These are phyloP conservation scores for Strobilomyces echinocephalus DNA, from an alignment of 768 basidiomycete genomes.

Conservation along the genomic window DNA sequence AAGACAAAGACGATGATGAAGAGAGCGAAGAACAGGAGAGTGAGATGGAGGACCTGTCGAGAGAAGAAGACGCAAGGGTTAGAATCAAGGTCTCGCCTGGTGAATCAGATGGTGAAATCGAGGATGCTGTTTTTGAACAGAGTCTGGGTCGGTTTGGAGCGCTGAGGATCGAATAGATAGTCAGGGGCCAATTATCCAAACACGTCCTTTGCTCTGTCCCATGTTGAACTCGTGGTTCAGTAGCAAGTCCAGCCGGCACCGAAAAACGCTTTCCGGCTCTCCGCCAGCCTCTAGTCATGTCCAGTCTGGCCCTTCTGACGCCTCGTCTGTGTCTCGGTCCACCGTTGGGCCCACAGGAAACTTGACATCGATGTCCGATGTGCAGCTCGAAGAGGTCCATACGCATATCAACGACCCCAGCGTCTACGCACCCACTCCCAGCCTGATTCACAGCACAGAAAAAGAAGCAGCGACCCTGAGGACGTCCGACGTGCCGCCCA, in stretches of 20 bases:
- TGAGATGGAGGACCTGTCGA: slow-evolving; percentile 8
- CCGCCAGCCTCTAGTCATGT: background rate
- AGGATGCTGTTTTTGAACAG: slow-evolving; percentile 6
- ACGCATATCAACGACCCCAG: slow-evolving; percentile 25
- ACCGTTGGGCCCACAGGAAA: slow-evolving; percentile 14
- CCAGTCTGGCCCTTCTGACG: slow-evolving; percentile 4
- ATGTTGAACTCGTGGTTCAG: slow-evolving; percentile 32
- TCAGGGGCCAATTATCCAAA: slow-evolving; percentile 11
- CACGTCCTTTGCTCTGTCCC: slow-evolving; percentile 1
- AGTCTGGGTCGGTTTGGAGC: slow-evolving; percentile 29
- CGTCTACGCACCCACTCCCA: slow-evolving; percentile 16
- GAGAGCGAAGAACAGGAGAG: slow-evolving; percentile 24
- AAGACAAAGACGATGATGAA: slow-evolving; percentile 11
- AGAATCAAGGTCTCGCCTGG: slow-evolving; percentile 4
- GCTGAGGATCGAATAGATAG: slow-evolving; percentile 22
- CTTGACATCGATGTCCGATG: slow-evolving; percentile 15
- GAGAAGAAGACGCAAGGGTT: slow-evolving; percentile 2
- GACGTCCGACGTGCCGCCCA: slow-evolving; percentile 9
- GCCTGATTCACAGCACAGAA: slow-evolving; percentile 13
- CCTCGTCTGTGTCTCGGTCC: slow-evolving; percentile 16
- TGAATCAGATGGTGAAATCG: slow-evolving; percentile 19
- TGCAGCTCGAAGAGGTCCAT: slow-evolving; percentile 22
- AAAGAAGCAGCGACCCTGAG: slow-evolving; percentile 6
- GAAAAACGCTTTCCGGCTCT: slow-evolving; percentile 2
- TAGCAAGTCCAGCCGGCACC: slow-evolving; percentile 26